phyloP scores from a whole-genome alignment of 177 flowering plant genomes.

The Vitis hybrid region DNA sequence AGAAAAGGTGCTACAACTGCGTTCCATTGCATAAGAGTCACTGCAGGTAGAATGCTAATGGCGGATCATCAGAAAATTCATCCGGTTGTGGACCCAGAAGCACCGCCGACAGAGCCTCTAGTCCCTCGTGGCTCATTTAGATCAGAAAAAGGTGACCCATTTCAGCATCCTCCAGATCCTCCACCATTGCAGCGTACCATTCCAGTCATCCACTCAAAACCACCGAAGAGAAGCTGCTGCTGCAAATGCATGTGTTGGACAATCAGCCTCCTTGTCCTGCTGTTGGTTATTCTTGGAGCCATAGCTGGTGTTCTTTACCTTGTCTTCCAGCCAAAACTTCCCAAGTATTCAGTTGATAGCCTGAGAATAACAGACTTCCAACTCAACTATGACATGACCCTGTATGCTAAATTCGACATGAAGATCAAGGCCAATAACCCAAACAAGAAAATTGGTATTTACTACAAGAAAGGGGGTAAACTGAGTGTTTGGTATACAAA shows the following conservation, averaged over 20 bases:
- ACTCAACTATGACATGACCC: constrained; percentile 36
- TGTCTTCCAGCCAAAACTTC: constrained; percentile 74
- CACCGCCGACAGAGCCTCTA: constrained; percentile 51
- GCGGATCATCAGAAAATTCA: constrained; percentile 66
- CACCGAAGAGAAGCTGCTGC: constrained; percentile 49
- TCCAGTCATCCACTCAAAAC: constrained; percentile 35
- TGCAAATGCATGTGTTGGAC: constrained; percentile 74
- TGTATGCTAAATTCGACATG: constrained; percentile 66
- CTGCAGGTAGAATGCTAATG: constrained; percentile 22
- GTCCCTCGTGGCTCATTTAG: constrained; percentile 35
- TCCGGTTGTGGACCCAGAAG: constrained; percentile 47
- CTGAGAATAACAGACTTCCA: constrained; percentile 47
- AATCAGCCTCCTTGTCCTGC: constrained; percentile 42
- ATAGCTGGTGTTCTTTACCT: constrained; percentile 55
- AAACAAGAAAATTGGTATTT: constrained; percentile 83
- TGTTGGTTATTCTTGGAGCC: constrained; percentile 44
- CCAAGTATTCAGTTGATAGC: constrained; percentile 65
- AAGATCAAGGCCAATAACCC: constrained; percentile 73
- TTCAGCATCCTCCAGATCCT: constrained; percentile 11
- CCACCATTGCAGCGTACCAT: constrained; percentile 19
- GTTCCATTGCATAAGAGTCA: no score
- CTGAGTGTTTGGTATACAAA: constrained; percentile 60
- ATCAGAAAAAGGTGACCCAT: constrained; percentile 49
- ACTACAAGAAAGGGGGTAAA: constrained; percentile 67
- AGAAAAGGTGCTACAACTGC: no score